phyloP scores from a whole-genome alignment of 306 rosid species.

The Trifolium fragiferum region DNA sequence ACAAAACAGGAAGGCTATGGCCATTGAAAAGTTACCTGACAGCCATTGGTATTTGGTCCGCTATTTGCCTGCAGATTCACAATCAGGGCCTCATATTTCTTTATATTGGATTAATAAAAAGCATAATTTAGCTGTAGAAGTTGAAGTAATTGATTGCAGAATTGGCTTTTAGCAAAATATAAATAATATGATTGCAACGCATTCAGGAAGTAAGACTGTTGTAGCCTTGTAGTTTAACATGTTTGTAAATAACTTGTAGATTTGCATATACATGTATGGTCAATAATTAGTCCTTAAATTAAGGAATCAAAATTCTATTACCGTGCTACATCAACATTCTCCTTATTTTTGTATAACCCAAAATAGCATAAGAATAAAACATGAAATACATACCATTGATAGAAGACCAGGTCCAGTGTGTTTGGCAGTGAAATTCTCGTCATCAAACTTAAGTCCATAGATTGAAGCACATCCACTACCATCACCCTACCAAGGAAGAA shows the following conservation, averaged over 20 bases:
- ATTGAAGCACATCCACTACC: constrained; percentile 97
- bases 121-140: constrained; percentile 26
- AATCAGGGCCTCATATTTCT: constrained; percentile 10
- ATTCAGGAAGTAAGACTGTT: constrained; percentile 13
- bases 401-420: constrained; percentile 98
- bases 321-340: not conserved
- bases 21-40: constrained; percentile 68
- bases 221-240: constrained; percentile 19
- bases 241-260: constrained; percentile 1
- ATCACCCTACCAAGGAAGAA: constrained; percentile 76
- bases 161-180: constrained; percentile 26
- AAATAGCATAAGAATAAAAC: constrained; percentile 22
- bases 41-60: constrained; percentile 82
- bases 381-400: constrained; percentile 71
- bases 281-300: constrained; percentile 5
- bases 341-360: constrained; percentile 10
- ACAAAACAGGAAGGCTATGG: constrained; percentile 26
- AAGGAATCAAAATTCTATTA: constrained; percentile 20
- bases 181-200: constrained; percentile 20
- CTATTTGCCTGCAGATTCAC: constrained; percentile 85
- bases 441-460: constrained; percentile 88
- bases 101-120: constrained; percentile 26
- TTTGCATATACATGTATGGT: not conserved
- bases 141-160: constrained; percentile 15
- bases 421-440: constrained; percentile 87